These are phyloP conservation scores for Tolypocladium endophyticum DNA, from an alignment of 2,329 filamentous ascomycete species.

Conservation along the genomic window DNA sequence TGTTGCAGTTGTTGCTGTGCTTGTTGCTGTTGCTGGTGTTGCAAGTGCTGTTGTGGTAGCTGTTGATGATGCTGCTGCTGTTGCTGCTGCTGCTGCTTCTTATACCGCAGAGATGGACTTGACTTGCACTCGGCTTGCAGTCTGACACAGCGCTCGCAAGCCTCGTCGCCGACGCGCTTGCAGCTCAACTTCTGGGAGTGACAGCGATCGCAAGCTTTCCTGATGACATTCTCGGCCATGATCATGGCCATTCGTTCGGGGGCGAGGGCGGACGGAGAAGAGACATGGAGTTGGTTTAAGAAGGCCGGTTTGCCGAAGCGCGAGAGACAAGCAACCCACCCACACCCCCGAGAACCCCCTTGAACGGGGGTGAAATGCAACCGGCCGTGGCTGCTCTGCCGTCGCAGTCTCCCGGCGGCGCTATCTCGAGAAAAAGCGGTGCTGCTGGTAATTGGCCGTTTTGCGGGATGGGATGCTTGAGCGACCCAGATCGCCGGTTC, in stretches of 20 bases:
- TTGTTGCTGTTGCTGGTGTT: conserved; percentile 7
- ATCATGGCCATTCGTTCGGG: conserved; percentile 15
- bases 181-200: conserved; percentile 36
- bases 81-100: conserved; percentile 21
- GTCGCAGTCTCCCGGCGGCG: neutral
- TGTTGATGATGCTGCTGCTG: conserved; percentile 8
- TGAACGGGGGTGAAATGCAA: conserved; percentile 1
- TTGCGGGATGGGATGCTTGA: neutral
- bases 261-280: conserved; percentile 9
- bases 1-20: conserved; percentile 5
- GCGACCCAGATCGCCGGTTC: conserved; percentile 6
- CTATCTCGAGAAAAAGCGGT: conserved; percentile 1
- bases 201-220: conserved; percentile 36
- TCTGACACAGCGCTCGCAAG: conserved; percentile 31
- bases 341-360: neutral
- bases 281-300: conserved; percentile 19
- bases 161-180: conserved; percentile 27
- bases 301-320: conserved; percentile 10
- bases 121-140: conserved; percentile 32
- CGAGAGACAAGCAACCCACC: conserved; percentile 3
- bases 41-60: conserved; percentile 7
- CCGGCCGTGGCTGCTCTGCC: neutral
- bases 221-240: conserved; percentile 27
- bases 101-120: conserved; percentile 29
- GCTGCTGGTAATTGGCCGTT: conserved; percentile 6